Conservation (phyloP, 768 basidiomycete genomes). For the Boletellus emodensis region DNA sequence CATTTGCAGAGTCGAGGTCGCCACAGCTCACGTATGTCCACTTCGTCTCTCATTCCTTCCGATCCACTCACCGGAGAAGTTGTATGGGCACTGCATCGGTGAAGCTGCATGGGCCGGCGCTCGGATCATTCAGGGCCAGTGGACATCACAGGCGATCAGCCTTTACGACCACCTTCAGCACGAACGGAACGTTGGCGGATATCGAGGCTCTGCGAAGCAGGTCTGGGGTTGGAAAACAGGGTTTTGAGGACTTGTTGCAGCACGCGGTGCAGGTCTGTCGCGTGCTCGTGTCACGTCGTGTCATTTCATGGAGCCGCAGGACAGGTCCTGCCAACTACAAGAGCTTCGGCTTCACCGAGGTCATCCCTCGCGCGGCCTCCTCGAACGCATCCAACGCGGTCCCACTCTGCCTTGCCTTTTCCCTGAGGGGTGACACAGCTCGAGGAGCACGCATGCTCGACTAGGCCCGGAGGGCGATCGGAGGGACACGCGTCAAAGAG, state of each 20-base stretch:
- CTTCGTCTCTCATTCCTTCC: not conserved
- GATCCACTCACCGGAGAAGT: conserved; percentile 36
- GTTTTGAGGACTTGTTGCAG: conserved; percentile 69
- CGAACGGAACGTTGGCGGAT: conserved; percentile 54
- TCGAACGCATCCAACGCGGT: conserved; percentile 51
- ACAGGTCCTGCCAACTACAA: conserved; percentile 61
- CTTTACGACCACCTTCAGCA: conserved; percentile 71
- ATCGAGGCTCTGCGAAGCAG: conserved; percentile 47
- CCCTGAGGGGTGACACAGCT: conserved; percentile 40
- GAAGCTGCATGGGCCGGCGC: conserved; percentile 82
- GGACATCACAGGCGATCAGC: conserved; percentile 65
- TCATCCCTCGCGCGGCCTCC: conserved; percentile 70
- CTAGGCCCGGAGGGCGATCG: conserved; percentile 67
- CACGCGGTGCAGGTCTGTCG: conserved; percentile 66
- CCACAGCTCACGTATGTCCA: conserved; percentile 54
- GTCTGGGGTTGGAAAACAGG: conserved; percentile 51
- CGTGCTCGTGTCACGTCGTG: no score
- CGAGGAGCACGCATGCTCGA: conserved; percentile 68
- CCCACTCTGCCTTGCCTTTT: conserved; percentile 38
- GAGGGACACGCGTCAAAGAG: conserved; percentile 79
- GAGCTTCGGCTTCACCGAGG: conserved; percentile 82
- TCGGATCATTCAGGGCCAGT: conserved; percentile 80
- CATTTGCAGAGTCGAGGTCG: conserved; percentile 66
- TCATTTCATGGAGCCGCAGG: not conserved
- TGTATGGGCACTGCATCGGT: conserved; percentile 70